Conservation (phyloP, 352 stramenopile species). For the Peronospora destructor region DNA sequence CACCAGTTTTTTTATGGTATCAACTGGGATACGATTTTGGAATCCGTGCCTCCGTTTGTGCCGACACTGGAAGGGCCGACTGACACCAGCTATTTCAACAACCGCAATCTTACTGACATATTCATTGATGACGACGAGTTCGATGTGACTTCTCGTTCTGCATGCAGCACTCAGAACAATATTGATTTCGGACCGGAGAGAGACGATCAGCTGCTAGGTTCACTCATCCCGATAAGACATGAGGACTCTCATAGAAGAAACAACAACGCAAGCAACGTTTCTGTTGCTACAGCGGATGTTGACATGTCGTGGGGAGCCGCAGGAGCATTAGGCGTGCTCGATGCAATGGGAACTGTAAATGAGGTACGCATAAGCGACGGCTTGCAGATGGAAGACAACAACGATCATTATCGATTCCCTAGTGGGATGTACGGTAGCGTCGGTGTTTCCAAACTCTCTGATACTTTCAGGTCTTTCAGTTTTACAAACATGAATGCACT, state of each 20-base stretch:
- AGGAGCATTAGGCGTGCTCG: conserved; percentile 7
- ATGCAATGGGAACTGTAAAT: conserved; percentile 1
- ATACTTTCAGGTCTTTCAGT: conserved; percentile 74
- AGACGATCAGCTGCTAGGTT: conserved; percentile 13
- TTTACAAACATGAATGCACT: conserved; percentile 86
- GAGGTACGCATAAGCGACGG: conserved; percentile 6
- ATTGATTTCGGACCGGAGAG: conserved; percentile 25
- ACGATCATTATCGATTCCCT: conserved; percentile 45
- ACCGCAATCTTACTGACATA: conserved; percentile 77
- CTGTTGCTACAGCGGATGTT: conserved; percentile 11
- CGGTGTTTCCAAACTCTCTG: conserved; percentile 33
- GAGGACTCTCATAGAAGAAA: conserved; percentile 6
- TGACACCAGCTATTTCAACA: conserved; percentile 89
- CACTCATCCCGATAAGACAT: conserved; percentile 14
- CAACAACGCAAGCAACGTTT: conserved; percentile 13
- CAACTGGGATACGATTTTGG: conserved; percentile 76
- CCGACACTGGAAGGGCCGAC: conserved; percentile 78
- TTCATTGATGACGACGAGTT: conserved; percentile 84
- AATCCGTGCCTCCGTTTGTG: conserved; percentile 78
- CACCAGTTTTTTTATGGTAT: conserved; percentile 76
- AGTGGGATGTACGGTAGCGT: conserved; percentile 58
- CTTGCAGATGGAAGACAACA: conserved; percentile 26
- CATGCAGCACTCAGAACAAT: conserved; percentile 23
- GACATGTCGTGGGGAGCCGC: conserved; percentile 20
- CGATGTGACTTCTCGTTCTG: conserved; percentile 41